Evolutionary conservation across 2,329 filamentous ascomycete genomes (phyloP).

Genomic region (Aspergillaceae sp.): DNA sequence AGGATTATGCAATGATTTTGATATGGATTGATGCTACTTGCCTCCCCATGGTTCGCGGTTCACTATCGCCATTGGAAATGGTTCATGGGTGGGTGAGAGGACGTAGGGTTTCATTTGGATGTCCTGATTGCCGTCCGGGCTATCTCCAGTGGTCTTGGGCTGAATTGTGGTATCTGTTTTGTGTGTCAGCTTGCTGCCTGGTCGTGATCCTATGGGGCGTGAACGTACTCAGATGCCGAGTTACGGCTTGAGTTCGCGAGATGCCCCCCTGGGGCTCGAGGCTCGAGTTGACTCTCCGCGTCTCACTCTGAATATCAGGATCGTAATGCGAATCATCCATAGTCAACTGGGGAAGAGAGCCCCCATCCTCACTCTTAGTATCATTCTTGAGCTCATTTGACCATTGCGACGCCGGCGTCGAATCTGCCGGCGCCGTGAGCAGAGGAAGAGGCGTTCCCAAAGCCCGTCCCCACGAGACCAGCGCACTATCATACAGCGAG

Average conservation of each 20-base stretch:
- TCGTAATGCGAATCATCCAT: slow-evolving; percentile 58
- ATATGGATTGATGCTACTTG: slow-evolving; percentile 9
- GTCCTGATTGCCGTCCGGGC: slow-evolving; percentile 45
- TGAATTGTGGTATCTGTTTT: slow-evolving; percentile 46
- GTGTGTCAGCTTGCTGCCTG: background rate
- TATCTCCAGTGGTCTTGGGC: slow-evolving; percentile 42
- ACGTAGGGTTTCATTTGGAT: slow-evolving; percentile 61
- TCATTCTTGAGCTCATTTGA: slow-evolving; percentile 2
- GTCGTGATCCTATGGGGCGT: background rate
- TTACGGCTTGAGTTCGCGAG: slow-evolving; percentile 50
- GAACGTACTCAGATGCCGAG: slow-evolving; percentile 51
- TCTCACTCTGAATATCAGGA: slow-evolving; percentile 50
- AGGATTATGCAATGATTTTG: background rate
- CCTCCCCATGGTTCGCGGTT: slow-evolving; percentile 58
- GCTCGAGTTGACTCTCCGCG: slow-evolving; percentile 51
- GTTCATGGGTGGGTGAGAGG: slow-evolving; percentile 43
- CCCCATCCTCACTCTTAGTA: slow-evolving; percentile 7
- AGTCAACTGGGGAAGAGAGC: slow-evolving; percentile 47
- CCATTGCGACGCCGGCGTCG: slow-evolving; percentile 15
- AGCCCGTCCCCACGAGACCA: slow-evolving; percentile 62
- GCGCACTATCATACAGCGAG: slow-evolving; percentile 62
- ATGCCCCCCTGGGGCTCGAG: slow-evolving; percentile 46
- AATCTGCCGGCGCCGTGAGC: slow-evolving; percentile 42
- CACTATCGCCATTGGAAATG: slow-evolving; percentile 64
- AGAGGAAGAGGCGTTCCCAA: slow-evolving; percentile 54